Base-by-base conservation (phyloP, 768 basidiomycete species). In the Boletus reticulatus region DNA sequence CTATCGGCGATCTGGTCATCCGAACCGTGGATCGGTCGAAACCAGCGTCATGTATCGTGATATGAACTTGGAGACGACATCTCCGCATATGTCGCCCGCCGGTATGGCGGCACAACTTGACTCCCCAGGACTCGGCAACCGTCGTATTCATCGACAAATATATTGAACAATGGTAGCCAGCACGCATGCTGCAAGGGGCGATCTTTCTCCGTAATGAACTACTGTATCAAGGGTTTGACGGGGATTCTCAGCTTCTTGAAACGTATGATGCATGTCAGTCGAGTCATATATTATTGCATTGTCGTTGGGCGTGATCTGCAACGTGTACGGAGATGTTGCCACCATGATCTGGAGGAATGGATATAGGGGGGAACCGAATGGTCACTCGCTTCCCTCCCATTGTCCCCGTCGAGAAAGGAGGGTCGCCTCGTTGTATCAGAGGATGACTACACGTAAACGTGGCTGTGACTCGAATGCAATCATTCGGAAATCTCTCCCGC, bases 131-230 rank as follows among this genome's bases (percentile, higher is more conserved):
- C 27, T 39, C 36, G 36, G 50, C 37, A 50, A 51, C 60, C 13
- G 43, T 61, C n/a, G 48, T 22, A 17, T 16, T 29, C 29, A 29
- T 49, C 32, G 48, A 14, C 42, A 3, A 24, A 48, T 45, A 50
- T 50, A 36, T 50, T 17, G 56, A 58, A 62, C 61, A 62, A 62
- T 62, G 14, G 22, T 22, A 22, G 34, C 27, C 13, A 48, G 16
- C 29, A 36, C 45, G 24, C 4, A 14, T 37, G 20, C 36, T 27
- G 44, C 10, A 50, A 59, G 32, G 51, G 58, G n/a, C 62, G 44
- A 57, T 64, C 58, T 48, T 43, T n/a, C 51, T 34, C 53, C 58
- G 52, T 42, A 34, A 61, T 60, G 58, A 61, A 43, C 37, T 38
- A 20, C 41, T 22, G 31, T 51, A 48, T 59, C 51, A 37, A 48